phyloP scores from a whole-genome alignment of 2,329 filamentous ascomycete species.

The Fusarium sp. region DNA sequence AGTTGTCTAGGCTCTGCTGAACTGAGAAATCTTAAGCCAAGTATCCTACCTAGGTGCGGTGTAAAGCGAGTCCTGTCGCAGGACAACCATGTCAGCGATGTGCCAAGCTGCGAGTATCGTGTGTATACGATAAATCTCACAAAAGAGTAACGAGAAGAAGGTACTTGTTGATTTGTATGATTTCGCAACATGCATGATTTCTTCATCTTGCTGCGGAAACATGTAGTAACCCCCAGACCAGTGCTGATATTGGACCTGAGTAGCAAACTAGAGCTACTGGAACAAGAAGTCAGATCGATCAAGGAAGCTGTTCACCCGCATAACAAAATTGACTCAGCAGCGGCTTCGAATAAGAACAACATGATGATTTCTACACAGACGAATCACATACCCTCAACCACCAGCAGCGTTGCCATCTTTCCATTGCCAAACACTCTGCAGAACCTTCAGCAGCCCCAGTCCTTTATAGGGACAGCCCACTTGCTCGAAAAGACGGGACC shows the following conservation, averaged over 20 bases:
- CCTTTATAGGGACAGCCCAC: slow-evolving; percentile 7
- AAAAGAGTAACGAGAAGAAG: slow-evolving; percentile 58
- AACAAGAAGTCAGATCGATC: slow-evolving; percentile 63
- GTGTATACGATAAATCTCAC: slow-evolving; percentile 58
- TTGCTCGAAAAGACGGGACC: slow-evolving; percentile 40
- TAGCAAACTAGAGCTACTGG: slow-evolving; percentile 65
- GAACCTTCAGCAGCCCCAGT: slow-evolving; percentile 6
- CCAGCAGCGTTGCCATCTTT: slow-evolving; percentile 13
- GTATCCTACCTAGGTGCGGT: slow-evolving; percentile 55
- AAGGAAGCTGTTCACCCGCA: slow-evolving; percentile 58
- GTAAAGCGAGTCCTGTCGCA: slow-evolving; percentile 51
- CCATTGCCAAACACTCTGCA: slow-evolving; percentile 16
- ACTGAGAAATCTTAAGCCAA: slow-evolving; percentile 56
- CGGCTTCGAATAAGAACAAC: slow-evolving; percentile 43
- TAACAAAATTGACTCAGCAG: slow-evolving; percentile 34
- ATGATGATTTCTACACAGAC: slow-evolving; percentile 35
- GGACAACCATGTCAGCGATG: slow-evolving; percentile 57
- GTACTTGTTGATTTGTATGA: slow-evolving; percentile 37
- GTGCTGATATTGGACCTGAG: slow-evolving; percentile 14
- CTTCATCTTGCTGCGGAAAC: not conserved
- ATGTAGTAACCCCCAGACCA: slow-evolving; percentile 1
- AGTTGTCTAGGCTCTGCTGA: slow-evolving; percentile 19
- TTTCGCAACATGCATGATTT: not conserved
- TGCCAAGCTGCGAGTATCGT: slow-evolving; percentile 54
- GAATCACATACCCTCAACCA: slow-evolving; percentile 19